Evolutionary conservation across 768 basidiomycete species (phyloP).

Genomic region (Suillus lakei): DNA sequence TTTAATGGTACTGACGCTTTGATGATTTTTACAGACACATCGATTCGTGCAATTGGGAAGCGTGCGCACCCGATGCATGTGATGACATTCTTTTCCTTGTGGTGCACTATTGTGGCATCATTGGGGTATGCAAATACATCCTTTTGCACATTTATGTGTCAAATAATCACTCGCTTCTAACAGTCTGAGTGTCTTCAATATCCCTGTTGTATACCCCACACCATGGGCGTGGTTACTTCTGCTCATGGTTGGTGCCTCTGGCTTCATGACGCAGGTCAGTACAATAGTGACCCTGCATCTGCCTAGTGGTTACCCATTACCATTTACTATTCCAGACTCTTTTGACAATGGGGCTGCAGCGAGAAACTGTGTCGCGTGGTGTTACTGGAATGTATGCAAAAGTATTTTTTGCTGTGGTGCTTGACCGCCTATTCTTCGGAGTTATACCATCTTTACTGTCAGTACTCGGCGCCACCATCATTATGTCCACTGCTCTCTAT

Average conservation of each 20-base stretch:
- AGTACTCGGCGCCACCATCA: conserved; percentile 65
- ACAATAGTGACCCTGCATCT: neutral
- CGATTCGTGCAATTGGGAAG: conserved; percentile 71
- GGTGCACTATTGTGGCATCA: conserved; percentile 44
- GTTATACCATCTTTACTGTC: conserved; percentile 60
- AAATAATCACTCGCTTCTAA: neutral
- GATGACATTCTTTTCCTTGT: conserved; percentile 66
- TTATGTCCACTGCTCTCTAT: conserved; percentile 64
- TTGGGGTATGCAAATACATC: neutral
- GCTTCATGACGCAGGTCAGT: conserved; percentile 21
- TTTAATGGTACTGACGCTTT: too few species aligned
- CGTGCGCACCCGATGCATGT: conserved; percentile 77
- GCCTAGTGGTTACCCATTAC: neutral
- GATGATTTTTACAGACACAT: conserved; percentile 40
- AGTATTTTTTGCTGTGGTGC: conserved; percentile 65
- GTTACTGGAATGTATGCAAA: conserved; percentile 64
- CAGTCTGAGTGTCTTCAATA: conserved; percentile 13
- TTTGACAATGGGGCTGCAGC: conserved; percentile 64
- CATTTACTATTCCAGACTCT: conserved; percentile 50
- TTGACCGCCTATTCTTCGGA: conserved; percentile 70
- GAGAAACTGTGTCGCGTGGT: conserved; percentile 66
- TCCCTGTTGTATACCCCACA: conserved; percentile 18
- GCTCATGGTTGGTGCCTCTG: conserved; percentile 16
- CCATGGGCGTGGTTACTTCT: conserved; percentile 19
- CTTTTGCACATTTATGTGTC: neutral